Evolutionary conservation across 2,329 filamentous ascomycete species (phyloP), one percentile per base, ranked within the genome.

Genomic region (Emericellopsis cladophorae): DNA sequence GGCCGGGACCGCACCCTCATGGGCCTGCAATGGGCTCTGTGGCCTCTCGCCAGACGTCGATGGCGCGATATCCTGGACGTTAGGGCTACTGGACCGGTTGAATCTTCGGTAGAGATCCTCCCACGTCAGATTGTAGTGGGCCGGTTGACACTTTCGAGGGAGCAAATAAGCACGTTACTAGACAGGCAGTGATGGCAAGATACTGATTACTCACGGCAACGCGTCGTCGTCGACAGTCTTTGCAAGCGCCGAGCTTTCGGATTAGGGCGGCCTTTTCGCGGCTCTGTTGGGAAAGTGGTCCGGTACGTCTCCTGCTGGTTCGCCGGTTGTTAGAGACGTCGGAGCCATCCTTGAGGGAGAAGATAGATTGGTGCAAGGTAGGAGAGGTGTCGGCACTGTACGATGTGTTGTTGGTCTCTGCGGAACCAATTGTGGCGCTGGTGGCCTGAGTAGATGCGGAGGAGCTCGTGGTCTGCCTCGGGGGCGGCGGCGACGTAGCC

Each of bases 121-220:
- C 72, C 73, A 78, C 10, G 69, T 74, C 70, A 76, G 71, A 47
- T 70, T 70, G 47, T 76, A 73, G 52, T 78, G 74, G 47, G 66
- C 71, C 12, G 74, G 73, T 48, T 76, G 70, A 52, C 74, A 78
- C 73, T 74, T 18, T 15, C 33, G 9, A 16, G 18, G 29, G 22
- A 31, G 10, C n/a, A 31, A 49, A 38, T 45, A 43, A 46, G 36
- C 46, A 24, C 23, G 38, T n/a, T 24, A 18, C 16, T 23, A 31
- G 37, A 37, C 16, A 15, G 23, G 26, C 26, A 29, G 26, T 9
- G 26, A 29, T 29, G 26, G 26, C 26, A 29, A 18, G 21, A 21
- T 36, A 10, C 16, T 33, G 15, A 16, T 41, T 35, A 68, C 72
- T 71, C 64, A 76, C 72, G 54, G 72, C 72, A 56, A 77, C 73